Percentiles rank a stretch among this genome's conserved stretches.
Conservation (phyloP, 1,139 yeast genomes). For the Spencermartinsiella ligniputridi region DNA sequence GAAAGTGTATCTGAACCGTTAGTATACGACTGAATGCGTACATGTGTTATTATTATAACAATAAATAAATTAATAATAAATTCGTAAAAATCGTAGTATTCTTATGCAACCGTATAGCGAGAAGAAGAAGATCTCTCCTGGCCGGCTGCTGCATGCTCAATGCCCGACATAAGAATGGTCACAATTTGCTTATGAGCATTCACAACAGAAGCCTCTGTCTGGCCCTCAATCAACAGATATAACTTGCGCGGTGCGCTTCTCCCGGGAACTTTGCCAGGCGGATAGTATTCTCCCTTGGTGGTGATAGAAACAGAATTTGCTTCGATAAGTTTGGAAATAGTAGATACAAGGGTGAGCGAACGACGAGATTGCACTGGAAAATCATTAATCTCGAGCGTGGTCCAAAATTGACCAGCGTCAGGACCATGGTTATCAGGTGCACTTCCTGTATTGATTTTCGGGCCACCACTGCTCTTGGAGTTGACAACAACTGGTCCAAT, state of each 20-base stretch:
- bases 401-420: conserved; percentile 61
- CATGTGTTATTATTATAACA: not conserved
- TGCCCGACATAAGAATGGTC: conserved; percentile 56
- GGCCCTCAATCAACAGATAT: conserved; percentile 75
- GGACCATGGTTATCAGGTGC: conserved; percentile 63
- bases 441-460: conserved; percentile 38
- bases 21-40: conserved; percentile 22
- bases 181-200: conserved; percentile 64
- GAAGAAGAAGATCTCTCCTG: conserved; percentile 37
- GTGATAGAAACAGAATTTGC: conserved; percentile 77
- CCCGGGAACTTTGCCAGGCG: conserved; percentile 46
- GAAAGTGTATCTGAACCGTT: conserved; percentile 17
- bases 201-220: conserved; percentile 56
- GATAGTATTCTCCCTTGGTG: conserved; percentile 73
- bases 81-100: too few relatives aligned
- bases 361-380: conserved; percentile 81
- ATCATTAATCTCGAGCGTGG: conserved; percentile 76
- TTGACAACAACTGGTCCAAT: conserved; percentile 14
- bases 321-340: conserved; percentile 61
- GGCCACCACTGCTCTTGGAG: conserved; percentile 7
- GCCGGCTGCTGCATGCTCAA: conserved; percentile 43
- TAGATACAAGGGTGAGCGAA: conserved; percentile 70
- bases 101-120: conserved; percentile 12
- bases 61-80: too few relatives aligned
- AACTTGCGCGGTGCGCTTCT: conserved; percentile 65